Percentiles rank a stretch among this genome's conserved stretches.
Conservation (phyloP, 2,329 filamentous ascomycete genomes). For the Waltergamsia citrina region DNA sequence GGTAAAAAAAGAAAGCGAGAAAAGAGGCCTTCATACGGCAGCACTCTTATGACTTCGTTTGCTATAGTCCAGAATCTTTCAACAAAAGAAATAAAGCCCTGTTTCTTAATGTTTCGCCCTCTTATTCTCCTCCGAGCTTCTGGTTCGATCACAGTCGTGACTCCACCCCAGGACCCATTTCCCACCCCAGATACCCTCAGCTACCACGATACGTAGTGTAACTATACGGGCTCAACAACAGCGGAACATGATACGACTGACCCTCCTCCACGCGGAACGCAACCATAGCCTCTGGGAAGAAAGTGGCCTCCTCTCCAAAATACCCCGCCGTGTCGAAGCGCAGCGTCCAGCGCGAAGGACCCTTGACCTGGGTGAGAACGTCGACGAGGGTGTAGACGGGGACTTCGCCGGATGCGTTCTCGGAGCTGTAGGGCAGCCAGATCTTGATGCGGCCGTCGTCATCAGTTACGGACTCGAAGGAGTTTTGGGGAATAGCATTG, state of each 20-base stretch:
- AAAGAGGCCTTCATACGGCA: too few species aligned
- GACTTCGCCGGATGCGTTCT: constrained; percentile 41
- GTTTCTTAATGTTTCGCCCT: too few species aligned
- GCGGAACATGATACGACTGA: constrained; percentile 71
- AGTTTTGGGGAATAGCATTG: constrained; percentile 24
- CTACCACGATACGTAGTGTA: constrained; percentile 78
- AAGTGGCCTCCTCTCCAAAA: constrained; percentile 54
- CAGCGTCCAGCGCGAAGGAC: constrained; percentile 53
- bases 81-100: too few species aligned
- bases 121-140: too few species aligned
- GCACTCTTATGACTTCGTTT: too few species aligned
- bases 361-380: constrained; percentile 34
- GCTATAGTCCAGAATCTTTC: too few species aligned
- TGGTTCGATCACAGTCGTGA: constrained; percentile 1
- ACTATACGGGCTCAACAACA: constrained; percentile 68
- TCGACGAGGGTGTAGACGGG: constrained; percentile 49
- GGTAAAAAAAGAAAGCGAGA: too few species aligned
- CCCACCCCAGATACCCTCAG: constrained; percentile 23
- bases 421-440: constrained; percentile 54
- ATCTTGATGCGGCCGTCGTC: constrained; percentile 62
- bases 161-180: constrained; percentile 1
- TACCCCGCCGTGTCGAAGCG: constrained; percentile 65
- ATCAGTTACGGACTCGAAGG: constrained; percentile 63
- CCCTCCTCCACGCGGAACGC: constrained; percentile 41
- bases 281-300: constrained; percentile 51